Conservation (phyloP, 768 basidiomycete species). For the Boletus sensibilis region DNA sequence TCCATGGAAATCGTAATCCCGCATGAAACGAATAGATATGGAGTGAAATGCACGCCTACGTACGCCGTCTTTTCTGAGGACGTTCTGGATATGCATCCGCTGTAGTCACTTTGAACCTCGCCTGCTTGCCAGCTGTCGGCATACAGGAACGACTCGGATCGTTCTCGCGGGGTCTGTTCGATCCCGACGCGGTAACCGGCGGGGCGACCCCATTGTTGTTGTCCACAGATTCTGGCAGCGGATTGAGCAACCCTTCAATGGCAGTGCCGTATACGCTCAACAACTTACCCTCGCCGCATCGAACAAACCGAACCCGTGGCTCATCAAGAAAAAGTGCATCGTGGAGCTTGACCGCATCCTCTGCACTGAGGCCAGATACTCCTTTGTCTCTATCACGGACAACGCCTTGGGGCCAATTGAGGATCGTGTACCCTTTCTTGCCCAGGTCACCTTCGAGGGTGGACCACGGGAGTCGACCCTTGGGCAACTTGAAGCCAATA, state of each 20-base stretch:
- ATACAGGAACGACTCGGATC: background rate
- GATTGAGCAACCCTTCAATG: background rate
- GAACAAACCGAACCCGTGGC: background rate
- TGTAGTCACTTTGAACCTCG: slow-evolving; percentile 4
- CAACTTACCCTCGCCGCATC: background rate
- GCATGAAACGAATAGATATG: too few relatives aligned
- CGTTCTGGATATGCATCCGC: background rate
- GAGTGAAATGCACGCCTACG: background rate
- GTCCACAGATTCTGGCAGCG: background rate
- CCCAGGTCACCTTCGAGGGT: too few relatives aligned
- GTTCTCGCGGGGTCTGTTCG: background rate
- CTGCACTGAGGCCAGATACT: too few relatives aligned
- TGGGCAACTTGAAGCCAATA: slow-evolving; percentile 3
- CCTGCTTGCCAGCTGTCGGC: background rate
- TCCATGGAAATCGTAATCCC: too few relatives aligned
- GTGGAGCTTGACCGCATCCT: too few relatives aligned
- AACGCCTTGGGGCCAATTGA: slow-evolving; percentile 7
- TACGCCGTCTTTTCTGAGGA: background rate
- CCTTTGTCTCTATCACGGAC: slow-evolving; percentile 1
- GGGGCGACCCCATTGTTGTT: background rate
- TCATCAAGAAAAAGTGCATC: slow-evolving; percentile 5
- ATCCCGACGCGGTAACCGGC: background rate
- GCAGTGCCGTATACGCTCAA: background rate
- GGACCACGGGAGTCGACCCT: slow-evolving; percentile 6
- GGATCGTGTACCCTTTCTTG: slow-evolving; percentile 1